phyloP scores from a whole-genome alignment of 768 basidiomycete genomes.

The Lactifluus rugatus region DNA sequence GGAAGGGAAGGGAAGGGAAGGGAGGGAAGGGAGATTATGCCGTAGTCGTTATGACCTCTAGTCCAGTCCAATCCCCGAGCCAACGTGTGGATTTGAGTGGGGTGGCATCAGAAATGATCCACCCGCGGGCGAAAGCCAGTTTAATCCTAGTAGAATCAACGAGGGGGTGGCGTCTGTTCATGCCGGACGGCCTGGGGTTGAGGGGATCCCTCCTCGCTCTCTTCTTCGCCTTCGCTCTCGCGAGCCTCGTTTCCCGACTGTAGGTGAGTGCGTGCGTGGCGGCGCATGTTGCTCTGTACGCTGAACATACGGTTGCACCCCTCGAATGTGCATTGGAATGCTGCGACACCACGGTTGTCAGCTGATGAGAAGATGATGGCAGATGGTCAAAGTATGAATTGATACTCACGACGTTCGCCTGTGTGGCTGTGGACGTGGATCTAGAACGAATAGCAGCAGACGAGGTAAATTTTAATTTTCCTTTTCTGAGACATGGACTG shows the following conservation, averaged over 20 bases:
- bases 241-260: constrained; percentile 19
- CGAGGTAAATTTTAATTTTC: not conserved
- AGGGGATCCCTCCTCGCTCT: constrained; percentile 18
- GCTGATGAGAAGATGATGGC: constrained; percentile 7
- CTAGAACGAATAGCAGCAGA: constrained; percentile 28
- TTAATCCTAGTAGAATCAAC: not conserved
- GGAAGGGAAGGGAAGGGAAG: too few species aligned
- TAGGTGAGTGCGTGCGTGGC: constrained; percentile 68
- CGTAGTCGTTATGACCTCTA: not conserved
- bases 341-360: constrained; percentile 29
- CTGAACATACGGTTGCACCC: constrained; percentile 76
- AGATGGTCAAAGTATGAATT: not conserved
- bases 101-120: not conserved
- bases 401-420: constrained; percentile 67
- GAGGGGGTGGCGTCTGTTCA: not conserved
- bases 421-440: constrained; percentile 82
- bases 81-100: not conserved
- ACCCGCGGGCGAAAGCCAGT: not conserved
- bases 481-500: constrained; percentile 1
- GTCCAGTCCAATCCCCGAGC: not conserved
- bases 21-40: constrained; percentile 10
- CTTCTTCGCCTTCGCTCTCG: constrained; percentile 16
- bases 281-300: constrained; percentile 82
- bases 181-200: not conserved
- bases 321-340: constrained; percentile 65